Evolutionary conservation across 2,329 filamentous ascomycete genomes (phyloP).

Genomic region (Arthrobotrys conoides): DNA sequence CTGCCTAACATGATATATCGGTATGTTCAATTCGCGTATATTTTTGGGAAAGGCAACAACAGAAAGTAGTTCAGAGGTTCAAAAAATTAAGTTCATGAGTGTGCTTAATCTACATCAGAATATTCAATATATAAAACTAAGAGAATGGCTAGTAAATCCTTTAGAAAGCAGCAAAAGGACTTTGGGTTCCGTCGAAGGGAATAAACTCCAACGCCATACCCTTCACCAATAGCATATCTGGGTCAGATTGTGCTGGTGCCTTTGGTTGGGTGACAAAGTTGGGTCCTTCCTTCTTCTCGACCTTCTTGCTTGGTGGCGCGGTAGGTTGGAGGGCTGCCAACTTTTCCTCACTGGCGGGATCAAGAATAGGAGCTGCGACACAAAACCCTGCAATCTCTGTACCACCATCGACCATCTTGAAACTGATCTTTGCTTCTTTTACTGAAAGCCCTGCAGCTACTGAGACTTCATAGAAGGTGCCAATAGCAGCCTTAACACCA

Average conservation of each 20-base stretch:
- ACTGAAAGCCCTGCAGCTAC: slow-evolving; percentile 2
- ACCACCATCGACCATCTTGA: slow-evolving; percentile 8
- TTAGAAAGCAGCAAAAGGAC: too few relatives aligned
- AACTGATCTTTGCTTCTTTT: neutral
- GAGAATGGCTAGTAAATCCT: too few relatives aligned
- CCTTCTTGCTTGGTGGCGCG: neutral
- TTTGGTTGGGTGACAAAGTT: neutral
- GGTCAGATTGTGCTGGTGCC: neutral
- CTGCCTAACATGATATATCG: too few relatives aligned
- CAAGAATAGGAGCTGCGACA: neutral
- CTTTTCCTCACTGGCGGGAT: neutral
- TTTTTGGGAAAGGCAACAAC: too few relatives aligned
- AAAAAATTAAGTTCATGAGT: too few relatives aligned
- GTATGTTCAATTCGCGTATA: too few relatives aligned
- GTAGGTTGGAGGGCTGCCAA: neutral
- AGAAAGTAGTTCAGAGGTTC: too few relatives aligned
- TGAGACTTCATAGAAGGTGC: slow-evolving; percentile 8
- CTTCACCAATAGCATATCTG: neutral
- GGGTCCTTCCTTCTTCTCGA: neutral
- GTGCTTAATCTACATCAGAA: too few relatives aligned
- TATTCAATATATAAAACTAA: too few relatives aligned
- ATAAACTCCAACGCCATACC: neutral
- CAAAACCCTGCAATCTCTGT: slow-evolving; percentile 4
- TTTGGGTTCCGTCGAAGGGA: neutral
- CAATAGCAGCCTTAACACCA: neutral